A percentile compares a stretch with the other conserved stretches of the same genome.
These are phyloP conservation scores for Alopecurus myosuroides DNA, from an alignment of 176 grass and related monocot species.

Conservation along the genomic window DNA sequence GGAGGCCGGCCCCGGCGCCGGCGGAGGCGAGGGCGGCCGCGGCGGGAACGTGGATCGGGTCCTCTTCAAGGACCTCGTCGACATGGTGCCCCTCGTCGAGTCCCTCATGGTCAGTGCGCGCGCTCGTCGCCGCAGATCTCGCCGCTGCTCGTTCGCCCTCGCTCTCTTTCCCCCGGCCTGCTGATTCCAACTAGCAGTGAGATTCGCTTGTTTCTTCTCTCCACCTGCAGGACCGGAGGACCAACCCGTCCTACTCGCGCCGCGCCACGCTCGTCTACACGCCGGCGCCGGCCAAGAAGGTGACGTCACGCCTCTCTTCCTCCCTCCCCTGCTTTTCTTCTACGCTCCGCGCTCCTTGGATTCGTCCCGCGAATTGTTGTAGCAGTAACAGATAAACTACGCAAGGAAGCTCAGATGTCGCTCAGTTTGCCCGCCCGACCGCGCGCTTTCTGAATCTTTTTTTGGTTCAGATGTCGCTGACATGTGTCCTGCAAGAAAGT, in stretches of 20 bases:
- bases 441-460: no score
- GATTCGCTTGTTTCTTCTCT: not conserved
- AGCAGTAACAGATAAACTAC: no score
- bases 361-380: not conserved
- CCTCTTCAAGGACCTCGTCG: conserved; percentile 95
- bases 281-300: conserved; percentile 83
- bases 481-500: not conserved
- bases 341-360: not conserved
- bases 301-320: not conserved
- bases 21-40: not conserved
- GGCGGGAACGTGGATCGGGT: conserved; percentile 80
- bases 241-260: conserved; percentile 73
- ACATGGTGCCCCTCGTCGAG: conserved; percentile 96
- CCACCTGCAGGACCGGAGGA: conserved; percentile 57
- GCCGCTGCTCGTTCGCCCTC: no score
- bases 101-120: conserved; percentile 72
- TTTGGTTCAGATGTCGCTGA: no score
- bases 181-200: no score
- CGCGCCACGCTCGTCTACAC: conserved; percentile 79
- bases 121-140: conserved; percentile 23
- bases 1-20: conserved; percentile 20
- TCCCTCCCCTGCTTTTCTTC: not conserved
- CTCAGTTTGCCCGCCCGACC: no score
- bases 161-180: no score
- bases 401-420: no score